Conservation (phyloP, 2,329 filamentous ascomycete genomes). For the Bertia moriformis region DNA sequence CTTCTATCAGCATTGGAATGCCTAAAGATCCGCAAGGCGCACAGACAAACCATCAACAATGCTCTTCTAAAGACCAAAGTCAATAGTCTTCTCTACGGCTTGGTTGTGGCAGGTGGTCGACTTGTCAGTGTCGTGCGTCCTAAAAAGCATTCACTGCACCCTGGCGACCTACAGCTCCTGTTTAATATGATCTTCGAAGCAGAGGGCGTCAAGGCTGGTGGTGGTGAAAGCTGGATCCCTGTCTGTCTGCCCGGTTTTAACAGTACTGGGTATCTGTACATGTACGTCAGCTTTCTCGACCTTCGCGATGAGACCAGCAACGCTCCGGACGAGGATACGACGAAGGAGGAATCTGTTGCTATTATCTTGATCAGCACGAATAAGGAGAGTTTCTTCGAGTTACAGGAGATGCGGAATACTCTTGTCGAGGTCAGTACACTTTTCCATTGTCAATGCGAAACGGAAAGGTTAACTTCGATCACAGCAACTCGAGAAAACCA, state of each 20-base stretch:
- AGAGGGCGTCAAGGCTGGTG: conserved; percentile 75
- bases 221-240: conserved; percentile 92
- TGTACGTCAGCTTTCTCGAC: conserved; percentile 95
- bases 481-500: conserved; percentile 60
- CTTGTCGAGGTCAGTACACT: conserved; percentile 20
- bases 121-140: conserved; percentile 91
- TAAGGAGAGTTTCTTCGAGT: conserved; percentile 82
- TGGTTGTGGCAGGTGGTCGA: conserved; percentile 81
- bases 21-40: conserved; percentile 76
- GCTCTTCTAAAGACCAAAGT: conserved; percentile 67
- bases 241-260: conserved; percentile 94
- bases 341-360: conserved; percentile 66
- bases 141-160: conserved; percentile 86
- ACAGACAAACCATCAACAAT: conserved; percentile 75
- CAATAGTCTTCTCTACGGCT: conserved; percentile 72
- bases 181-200: conserved; percentile 99
- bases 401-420: conserved; percentile 59
- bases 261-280: conserved; percentile 89
- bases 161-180: conserved; percentile 85
- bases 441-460: background rate
- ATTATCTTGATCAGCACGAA: conserved; percentile 84
- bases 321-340: conserved; percentile 46
- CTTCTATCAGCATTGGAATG: conserved; percentile 85
- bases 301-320: conserved; percentile 24
- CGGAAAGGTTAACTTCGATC: background rate